A percentile compares a stretch with the other conserved stretches of the same genome.
Evolutionary conservation across 495 filamentous ascomycete species (phyloP).

Genomic region (Penicillium arizonense): DNA sequence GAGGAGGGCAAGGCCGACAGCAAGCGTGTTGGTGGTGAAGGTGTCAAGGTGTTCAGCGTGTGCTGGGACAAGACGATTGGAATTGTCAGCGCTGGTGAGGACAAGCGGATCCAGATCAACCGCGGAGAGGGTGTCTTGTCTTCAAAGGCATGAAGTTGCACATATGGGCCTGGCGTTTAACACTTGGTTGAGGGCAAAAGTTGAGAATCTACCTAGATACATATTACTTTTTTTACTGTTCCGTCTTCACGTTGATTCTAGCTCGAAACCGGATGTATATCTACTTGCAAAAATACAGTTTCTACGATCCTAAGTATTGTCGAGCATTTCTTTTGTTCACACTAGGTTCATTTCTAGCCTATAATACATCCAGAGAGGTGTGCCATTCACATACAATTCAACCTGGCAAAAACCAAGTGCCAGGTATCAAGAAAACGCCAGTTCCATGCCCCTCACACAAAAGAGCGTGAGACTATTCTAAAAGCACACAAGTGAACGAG

Average conservation of each 20-base stretch:
- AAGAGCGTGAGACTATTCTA: conserved; percentile 23
- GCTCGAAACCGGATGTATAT: conserved; percentile 5
- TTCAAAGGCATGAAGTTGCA: conserved; percentile 29
- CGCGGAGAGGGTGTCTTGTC: conserved; percentile 53
- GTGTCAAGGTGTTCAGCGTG: conserved; percentile 87
- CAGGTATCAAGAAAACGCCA: conserved; percentile 40
- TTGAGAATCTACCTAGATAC: conserved; percentile 13
- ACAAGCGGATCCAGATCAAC: conserved; percentile 91
- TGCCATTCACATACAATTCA: conserved; percentile 22
- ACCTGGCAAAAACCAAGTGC: conserved; percentile 18
- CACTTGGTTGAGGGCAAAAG: conserved; percentile 35
- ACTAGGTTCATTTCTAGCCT: conserved; percentile 9
- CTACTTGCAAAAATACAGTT: conserved; percentile 1
- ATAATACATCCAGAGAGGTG: conserved; percentile 32
- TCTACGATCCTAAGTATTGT: background rate
- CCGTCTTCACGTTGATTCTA: conserved; percentile 3
- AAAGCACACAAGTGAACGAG: conserved; percentile 6
- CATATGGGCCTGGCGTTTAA: conserved; percentile 37
- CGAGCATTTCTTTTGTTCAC: background rate
- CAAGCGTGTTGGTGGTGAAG: conserved; percentile 64
- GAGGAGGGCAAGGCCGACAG: conserved; percentile 49
- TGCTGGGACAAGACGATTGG: conserved; percentile 81
- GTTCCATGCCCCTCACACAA: conserved; percentile 35
- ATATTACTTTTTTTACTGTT: conserved; percentile 14
- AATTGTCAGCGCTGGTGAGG: conserved; percentile 89